Base-by-base conservation (phyloP, 306 rosid species). In the Cucumis cinereus region DNA sequence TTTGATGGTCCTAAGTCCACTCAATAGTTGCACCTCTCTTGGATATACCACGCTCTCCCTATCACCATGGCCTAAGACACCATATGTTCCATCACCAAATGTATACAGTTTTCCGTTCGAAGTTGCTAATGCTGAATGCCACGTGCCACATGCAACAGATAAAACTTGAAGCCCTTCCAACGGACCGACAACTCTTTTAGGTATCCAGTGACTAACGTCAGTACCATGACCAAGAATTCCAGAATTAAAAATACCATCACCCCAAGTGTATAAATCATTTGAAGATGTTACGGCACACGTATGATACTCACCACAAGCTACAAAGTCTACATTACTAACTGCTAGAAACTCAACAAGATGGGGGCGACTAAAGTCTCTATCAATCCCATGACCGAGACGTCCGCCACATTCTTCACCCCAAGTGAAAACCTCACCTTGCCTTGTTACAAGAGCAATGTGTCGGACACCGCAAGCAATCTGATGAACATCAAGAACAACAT, bases 361-460 rank as follows among this genome's bases (percentile, higher is more conserved):
- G 14, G 98, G 99, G 57, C 55, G 81, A 60, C 90, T 79, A 55
- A 76, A 84, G 78, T 87, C 85, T 83, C 81, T 90, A 78, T 92
- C 96, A 71, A 82, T 73, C 45, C 99, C 99, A 77, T 90, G 98
- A 35, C 99, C 99, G 38, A 95, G 97, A 69, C 93, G 86, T 81
- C 99, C 99, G 1, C 97, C 98, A 67, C 85, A 89, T 79, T 90
- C 98, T 80, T 92, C 99, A 67, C 99, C 99, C 99, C 99, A 95
- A 13, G 98, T 90, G 79, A 95, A 95, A 85, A 92, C 90, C 85
- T 95, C 99, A 59, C 99, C 99, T 79, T 95, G 97, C 87, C 92
- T 88, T 61, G 99, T 95, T 38, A 90, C 92, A 8, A 95, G 90
- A 78, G 92, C 93, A 73, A 88, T 77, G 69, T 95, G 99, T 50